Conservation (phyloP, 257 asterid species). For the Capsicum chinense region DNA sequence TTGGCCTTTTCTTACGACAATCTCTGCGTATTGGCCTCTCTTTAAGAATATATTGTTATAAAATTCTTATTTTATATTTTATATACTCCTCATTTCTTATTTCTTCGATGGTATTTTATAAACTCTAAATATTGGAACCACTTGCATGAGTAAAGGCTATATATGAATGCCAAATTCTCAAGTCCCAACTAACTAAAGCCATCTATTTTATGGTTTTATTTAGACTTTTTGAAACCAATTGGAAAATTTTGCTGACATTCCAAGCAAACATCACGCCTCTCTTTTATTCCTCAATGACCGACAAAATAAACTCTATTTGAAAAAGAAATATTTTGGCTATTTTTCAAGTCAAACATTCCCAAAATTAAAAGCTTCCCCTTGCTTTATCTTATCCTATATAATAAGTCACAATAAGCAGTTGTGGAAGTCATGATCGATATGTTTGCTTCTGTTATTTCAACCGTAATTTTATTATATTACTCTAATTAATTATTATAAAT, state of each 20-base stretch:
- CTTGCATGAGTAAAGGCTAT: background rate
- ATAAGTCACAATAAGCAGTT: too few species aligned
- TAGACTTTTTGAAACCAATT: constrained; percentile 5
- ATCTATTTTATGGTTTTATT: background rate
- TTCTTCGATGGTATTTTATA: too few species aligned
- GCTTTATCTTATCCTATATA: background rate
- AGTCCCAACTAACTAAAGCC: background rate
- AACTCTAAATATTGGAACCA: too few species aligned
- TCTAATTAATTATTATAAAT: too few species aligned
- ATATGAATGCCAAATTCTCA: background rate
- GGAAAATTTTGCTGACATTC: background rate
- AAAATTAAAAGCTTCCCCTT: background rate
- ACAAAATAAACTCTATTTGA: background rate
- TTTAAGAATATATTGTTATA: too few species aligned
- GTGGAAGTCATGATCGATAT: too few species aligned
- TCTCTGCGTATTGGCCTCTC: background rate
- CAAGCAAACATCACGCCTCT: constrained; percentile 12
- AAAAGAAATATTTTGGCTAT: background rate
- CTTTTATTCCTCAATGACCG: background rate
- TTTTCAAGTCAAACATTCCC: constrained; percentile 10
- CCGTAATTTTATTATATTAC: too few species aligned
- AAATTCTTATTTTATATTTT: too few species aligned
- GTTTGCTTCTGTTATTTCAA: too few species aligned
- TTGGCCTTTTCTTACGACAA: constrained; percentile 14
- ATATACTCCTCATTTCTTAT: too few species aligned